phyloP scores from a whole-genome alignment of 2,329 filamentous ascomycete genomes.

The Penicillium sp. region DNA sequence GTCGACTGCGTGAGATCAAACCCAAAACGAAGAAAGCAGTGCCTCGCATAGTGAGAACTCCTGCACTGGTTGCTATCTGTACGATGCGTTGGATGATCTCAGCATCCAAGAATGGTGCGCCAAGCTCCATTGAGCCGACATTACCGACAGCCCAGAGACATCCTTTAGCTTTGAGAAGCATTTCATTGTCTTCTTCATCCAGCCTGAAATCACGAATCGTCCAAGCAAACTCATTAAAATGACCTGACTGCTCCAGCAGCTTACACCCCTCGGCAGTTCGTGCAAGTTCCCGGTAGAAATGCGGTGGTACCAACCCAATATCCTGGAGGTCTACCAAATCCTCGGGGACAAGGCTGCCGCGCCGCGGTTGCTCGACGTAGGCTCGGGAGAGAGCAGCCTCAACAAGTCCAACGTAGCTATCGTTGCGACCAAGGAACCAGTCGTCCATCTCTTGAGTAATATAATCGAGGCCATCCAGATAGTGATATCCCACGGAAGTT shows the following conservation, averaged over 20 bases:
- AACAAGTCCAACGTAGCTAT: constrained; percentile 90
- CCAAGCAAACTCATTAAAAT: constrained; percentile 88
- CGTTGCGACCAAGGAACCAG: constrained; percentile 96
- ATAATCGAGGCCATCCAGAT: constrained; percentile 93
- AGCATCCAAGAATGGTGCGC: constrained; percentile 85
- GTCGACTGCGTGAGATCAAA: constrained; percentile 84
- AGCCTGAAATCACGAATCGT: constrained; percentile 86
- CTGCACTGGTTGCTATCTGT: constrained; percentile 79
- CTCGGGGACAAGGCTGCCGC: constrained; percentile 52
- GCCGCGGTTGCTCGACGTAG: constrained; percentile 58
- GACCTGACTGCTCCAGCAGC: constrained; percentile 84
- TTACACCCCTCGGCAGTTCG: constrained; percentile 90
- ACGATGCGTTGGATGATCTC: constrained; percentile 87
- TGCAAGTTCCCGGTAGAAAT: constrained; percentile 95
- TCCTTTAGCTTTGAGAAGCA: constrained; percentile 90
- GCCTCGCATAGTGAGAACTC: constrained; percentile 88
- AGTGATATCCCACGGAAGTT: constrained; percentile 95
- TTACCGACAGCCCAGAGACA: constrained; percentile 98
- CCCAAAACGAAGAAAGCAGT: constrained; percentile 97
- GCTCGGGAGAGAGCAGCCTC: constrained; percentile 92
- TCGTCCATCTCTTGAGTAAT: constrained; percentile 99
- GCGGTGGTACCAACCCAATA: constrained; percentile 72
- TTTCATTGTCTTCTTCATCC: constrained; percentile 79
- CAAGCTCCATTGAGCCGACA: constrained; percentile 96
- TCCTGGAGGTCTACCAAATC: constrained; percentile 59